Evolutionary conservation across 2,329 filamentous ascomycete species (phyloP), one percentile per base, ranked within the genome.

Genomic region (Cercospora sojina): DNA sequence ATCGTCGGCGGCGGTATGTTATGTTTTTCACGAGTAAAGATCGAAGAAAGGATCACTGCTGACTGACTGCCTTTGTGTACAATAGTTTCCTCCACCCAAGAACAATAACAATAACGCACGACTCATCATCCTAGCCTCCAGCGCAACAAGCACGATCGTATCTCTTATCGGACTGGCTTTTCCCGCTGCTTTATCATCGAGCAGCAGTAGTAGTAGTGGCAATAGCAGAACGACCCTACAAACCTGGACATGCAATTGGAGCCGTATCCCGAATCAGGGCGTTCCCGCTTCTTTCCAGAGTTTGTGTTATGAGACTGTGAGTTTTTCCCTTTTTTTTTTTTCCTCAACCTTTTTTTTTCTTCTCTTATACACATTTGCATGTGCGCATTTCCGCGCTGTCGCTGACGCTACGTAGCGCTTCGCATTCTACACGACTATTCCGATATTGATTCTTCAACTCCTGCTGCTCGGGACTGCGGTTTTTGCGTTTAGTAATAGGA

Each of bases 351-450:
- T 65, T 12, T 32, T 35, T 32, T 20, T 29, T 49, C 41, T 49
- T 59, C 47, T 59, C n/a, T 7, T 1, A 65, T n/a, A n/a, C n/a
- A n/a, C n/a, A n/a, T n/a, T n/a, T n/a, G n/a, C n/a, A n/a, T n/a
- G n/a, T n/a, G n/a, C n/a, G n/a, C n/a, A n/a, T n/a, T n/a, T n/a
- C n/a, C n/a, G n/a, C n/a, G n/a, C n/a, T n/a, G n/a, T n/a, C n/a
- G 31, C 31, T 32, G 13, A 13, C 32, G 12, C 32, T 35, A 16
- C 13, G 13, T 6, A 80, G 78, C 77, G 77, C 69, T 83, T 83
- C 73, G 79, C 81, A 13, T 77, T 80, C 51, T 82, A 79, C 69
- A 78, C 79, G 23, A 80, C 79, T 0, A 76, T 83, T 23, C 74
- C 78, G 0, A 72, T 79, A 18, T 79, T 82, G 66, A 59, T 82